Percentiles rank a stretch among this genome's conserved stretches.
These are phyloP conservation scores for Wakefieldia striispora DNA, from an alignment of 768 basidiomycete genomes.

Conservation along the genomic window DNA sequence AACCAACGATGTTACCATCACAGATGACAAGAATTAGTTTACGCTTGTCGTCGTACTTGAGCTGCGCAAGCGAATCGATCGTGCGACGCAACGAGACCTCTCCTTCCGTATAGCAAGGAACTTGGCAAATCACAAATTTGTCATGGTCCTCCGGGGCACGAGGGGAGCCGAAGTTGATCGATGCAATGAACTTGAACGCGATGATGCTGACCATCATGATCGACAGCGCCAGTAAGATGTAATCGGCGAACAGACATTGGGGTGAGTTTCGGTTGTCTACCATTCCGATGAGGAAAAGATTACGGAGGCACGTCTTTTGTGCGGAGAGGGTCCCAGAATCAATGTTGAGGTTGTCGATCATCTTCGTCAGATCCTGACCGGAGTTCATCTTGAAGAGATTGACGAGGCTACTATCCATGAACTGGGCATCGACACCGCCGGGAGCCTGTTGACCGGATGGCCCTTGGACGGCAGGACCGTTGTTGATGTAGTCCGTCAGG, in stretches of 20 bases:
- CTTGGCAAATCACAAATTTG: constrained; percentile 97
- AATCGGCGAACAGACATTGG: constrained; percentile 88
- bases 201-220: constrained; percentile 93
- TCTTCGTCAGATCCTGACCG: constrained; percentile 81
- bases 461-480: constrained; percentile 54
- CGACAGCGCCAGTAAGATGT: constrained; percentile 87
- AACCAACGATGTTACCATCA: constrained; percentile 97
- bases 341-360: constrained; percentile 60
- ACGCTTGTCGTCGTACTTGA: constrained; percentile 98
- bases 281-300: constrained; percentile 88
- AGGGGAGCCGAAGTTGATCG: constrained; percentile 74
- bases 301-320: constrained; percentile 88
- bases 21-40: constrained; percentile 92
- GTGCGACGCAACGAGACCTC: constrained; percentile 80
- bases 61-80: constrained; percentile 89
- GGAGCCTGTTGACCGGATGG: constrained; percentile 49
- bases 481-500: constrained; percentile 73
- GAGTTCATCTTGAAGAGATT: constrained; percentile 73
- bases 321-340: constrained; percentile 57
- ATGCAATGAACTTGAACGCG: constrained; percentile 94
- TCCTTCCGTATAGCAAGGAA: constrained; percentile 98
- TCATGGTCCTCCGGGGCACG: constrained; percentile 93
- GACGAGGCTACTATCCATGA: constrained; percentile 71
- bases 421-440: constrained; percentile 45
- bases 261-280: constrained; percentile 90